Base-by-base conservation (phyloP, 2,329 filamentous ascomycete genomes). In the Fusarium nisikadoi region DNA sequence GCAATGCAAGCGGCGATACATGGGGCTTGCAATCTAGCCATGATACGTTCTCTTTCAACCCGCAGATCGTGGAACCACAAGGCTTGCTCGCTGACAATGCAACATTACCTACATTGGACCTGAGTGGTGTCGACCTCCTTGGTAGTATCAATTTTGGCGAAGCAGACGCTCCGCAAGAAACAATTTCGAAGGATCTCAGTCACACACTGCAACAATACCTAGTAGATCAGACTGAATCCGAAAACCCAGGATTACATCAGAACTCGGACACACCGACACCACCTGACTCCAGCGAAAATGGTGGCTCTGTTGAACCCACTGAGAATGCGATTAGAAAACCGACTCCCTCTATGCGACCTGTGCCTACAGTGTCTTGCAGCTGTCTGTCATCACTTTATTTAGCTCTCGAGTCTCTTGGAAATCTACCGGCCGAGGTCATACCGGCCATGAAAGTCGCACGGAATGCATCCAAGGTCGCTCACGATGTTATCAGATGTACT, bases 301-400 rank as follows among this genome's bases (percentile, higher is more conserved):
- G 70, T 45, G 65, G 74, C 23, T 72, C 72, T 27, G 42, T 64
- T 38, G 67, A 52, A 8, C 76, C 75, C 25, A 68, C 71, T 8
- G 72, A 71, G 41, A 57, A 62, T 33, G 45, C 49, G n/a, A 45
- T 46, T 17, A 25, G 60, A 31, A 50, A 67, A 36, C 39, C 66
- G 3, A 50, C 57, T 14, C 33, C 65, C 20, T 62, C 62, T 39
- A 60, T 75, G 52, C 77, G 73, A 38, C 50, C 78, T 23, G 66
- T 79, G n/a, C 79, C 79, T 19, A 77, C 65, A 45, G 73, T 79
- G 29, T 64, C 73, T 20, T 90, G 88, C 68, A 77, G 81, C 61
- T 90, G 88, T 68, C 83, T 86, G 2, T 83, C 84, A 1, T 82
- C 79, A 19, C 81, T 90, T 19, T 88, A 86, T 74, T 81, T 86